Conservation (phyloP, 192 early-diverging fungal species). For the Cladochytrium replicatum region DNA sequence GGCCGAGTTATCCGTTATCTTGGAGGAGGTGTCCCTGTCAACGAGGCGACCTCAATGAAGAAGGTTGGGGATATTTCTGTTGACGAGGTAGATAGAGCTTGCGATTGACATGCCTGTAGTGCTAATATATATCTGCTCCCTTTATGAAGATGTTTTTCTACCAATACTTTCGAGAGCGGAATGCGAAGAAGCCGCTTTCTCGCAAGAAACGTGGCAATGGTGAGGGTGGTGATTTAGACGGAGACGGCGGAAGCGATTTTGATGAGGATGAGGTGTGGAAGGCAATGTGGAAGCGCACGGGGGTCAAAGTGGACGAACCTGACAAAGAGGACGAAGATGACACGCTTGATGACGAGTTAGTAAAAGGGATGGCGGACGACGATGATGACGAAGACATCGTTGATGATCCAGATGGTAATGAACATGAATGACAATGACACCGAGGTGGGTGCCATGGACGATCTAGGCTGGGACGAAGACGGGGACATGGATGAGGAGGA, state of each 20-base stretch:
- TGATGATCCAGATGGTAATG: slow-evolving; percentile 13
- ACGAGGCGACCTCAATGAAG: slow-evolving; percentile 50
- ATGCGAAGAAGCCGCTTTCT: slow-evolving; percentile 14
- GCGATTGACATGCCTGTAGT: slow-evolving; percentile 1
- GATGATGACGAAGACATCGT: slow-evolving; percentile 19
- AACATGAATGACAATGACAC: too few relatives aligned
- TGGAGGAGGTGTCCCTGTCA: slow-evolving; percentile 53
- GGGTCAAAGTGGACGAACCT: slow-evolving; percentile 9
- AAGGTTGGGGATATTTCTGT: slow-evolving; percentile 55
- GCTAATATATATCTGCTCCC: slow-evolving; percentile 5
- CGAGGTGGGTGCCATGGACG: slow-evolving; percentile 28
- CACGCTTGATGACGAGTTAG: slow-evolving; percentile 10
- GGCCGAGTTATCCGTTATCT: slow-evolving; percentile 20
- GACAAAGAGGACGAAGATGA: slow-evolving; percentile 28
- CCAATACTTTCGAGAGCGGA: slow-evolving; percentile 55
- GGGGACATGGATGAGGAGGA: slow-evolving; percentile 23
- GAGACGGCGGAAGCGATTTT: too few relatives aligned
- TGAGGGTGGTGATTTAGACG: too few relatives aligned
- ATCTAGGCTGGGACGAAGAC: slow-evolving; percentile 37
- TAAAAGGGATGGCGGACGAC: slow-evolving; percentile 8
- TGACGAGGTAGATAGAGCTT: slow-evolving; percentile 45
- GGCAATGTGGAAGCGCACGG: slow-evolving; percentile 62
- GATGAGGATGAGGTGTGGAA: slow-evolving; percentile 84
- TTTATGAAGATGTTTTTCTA: slow-evolving; percentile 70
- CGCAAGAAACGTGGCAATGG: slow-evolving; percentile 30